Base-by-base conservation (phyloP, 768 basidiomycete species). In the Rhizopogon vinicolor region DNA sequence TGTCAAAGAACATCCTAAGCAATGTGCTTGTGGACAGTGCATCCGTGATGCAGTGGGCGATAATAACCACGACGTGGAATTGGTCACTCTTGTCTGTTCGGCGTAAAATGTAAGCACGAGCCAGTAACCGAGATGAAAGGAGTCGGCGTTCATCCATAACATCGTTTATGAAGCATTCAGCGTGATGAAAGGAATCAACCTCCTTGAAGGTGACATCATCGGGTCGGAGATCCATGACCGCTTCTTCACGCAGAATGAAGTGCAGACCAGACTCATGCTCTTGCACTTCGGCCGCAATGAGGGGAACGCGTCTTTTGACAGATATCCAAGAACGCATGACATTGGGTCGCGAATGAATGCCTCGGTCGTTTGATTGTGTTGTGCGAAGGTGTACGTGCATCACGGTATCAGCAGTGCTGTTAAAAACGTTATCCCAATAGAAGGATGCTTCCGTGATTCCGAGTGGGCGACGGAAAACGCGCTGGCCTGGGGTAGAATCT, bases 11-110 rank as follows among this genome's bases (percentile, higher is more conserved):
- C 3, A 70, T 67, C 50, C 74, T 74, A 41, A 77, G 52, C 29
- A 82, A 57, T 0, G 74, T 74, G 12, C 66, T 61, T 53, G 77
- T 78, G 14, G 77, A 68, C 52, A 77, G 76, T 18, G 76, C 79
- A 65, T 85, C 81, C 3, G 77, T 74, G 55, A 83, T 78, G 56
- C 67, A 65, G 60, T 85, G 83, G 3, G 80, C 75, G 7, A 76
- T 65, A 31, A 75, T 66, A 48, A 82, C 66, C 28, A 82, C 49
- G 35, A 80, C 57, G 53, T 83, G 77, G 54, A 75, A 69, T 12
- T 55, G 65, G 16, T 65, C 69, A 2, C 62, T 60, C 10, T 61
- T 52, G 61, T 82, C 80, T 14, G 64, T 69, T 46, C 74, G 74
- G 46, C 59, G 63, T 13, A 80, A 63, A 40, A 82, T 60, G 45